phyloP scores from a whole-genome alignment of 306 rosid genomes.

The Vigna angularis region DNA sequence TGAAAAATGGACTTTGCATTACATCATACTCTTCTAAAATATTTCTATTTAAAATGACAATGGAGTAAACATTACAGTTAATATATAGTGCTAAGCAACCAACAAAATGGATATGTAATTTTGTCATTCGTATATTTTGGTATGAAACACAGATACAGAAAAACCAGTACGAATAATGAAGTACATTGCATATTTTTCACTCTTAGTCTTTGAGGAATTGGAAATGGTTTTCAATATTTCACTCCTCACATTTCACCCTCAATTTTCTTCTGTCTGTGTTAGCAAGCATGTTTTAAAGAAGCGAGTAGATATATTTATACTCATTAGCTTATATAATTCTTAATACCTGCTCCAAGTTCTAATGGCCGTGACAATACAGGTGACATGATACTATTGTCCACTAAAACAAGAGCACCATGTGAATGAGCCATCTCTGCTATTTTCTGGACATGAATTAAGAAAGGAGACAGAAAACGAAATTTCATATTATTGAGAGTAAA shows the following conservation, averaged over 20 bases:
- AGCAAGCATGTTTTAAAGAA: constrained; percentile 10
- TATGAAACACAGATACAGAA: background rate
- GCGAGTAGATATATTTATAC: constrained; percentile 5
- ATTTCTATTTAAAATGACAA: constrained; percentile 32
- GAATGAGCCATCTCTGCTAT: constrained; percentile 81
- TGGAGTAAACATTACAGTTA: background rate
- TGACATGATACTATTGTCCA: constrained; percentile 95
- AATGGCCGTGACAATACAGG: constrained; percentile 88
- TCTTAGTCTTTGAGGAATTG: background rate
- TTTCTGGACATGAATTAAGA: constrained; percentile 64
- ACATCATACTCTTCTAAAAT: constrained; percentile 16
- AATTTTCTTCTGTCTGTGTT: constrained; percentile 6
- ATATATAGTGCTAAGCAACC: background rate
- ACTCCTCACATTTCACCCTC: constrained; percentile 15
- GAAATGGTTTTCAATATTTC: constrained; percentile 19
- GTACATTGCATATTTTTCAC: constrained; percentile 1
- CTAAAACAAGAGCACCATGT: constrained; percentile 79
- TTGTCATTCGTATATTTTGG: background rate
- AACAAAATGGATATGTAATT: constrained; percentile 4
- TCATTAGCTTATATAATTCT: constrained; percentile 23
- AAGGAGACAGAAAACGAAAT: background rate
- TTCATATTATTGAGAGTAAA: constrained; percentile 23
- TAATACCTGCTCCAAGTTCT: constrained; percentile 95
- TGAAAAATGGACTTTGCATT: constrained; percentile 25
- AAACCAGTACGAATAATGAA: background rate